Evolutionary conservation across 768 basidiomycete genomes (phyloP), one percentile per base, ranked within the genome.

Genomic region (Tulasnella sp.): DNA sequence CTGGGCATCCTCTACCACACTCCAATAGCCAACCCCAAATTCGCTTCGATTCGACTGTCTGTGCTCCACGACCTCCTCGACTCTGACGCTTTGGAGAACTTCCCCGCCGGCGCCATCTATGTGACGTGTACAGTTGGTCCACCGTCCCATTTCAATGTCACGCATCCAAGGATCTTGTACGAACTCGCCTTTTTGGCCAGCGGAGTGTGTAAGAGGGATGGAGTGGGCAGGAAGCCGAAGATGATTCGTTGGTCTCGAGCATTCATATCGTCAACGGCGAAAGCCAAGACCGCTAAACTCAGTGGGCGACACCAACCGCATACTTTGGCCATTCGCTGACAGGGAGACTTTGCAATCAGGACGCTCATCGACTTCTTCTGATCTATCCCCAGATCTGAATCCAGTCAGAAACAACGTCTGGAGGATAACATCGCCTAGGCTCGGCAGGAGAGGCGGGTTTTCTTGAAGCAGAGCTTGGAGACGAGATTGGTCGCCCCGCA

Each of bases 211-310:
- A 92, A 92, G 79, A 87, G 91, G 17, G 92, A 94, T 79, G 87
- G 90, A 0, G 88, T 91, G 0, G 93, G 92, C 52, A 85, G 91
- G 34, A 90, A 88, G 73, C 92, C 93, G 3, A 91, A 90, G 83
- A 86, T 90, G 77, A 89, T 97, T 75, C 92, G 90, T 0, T 86
- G 91, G 36, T 94, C 93, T 0, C 86, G 95, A 70, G 86, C 89
- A 0, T 95, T 96, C 85, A 93, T 97, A 88, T 91, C 93, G 0
- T 91, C 92, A n/a, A 93, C 94, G 0, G 96, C 96, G 19, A 98
- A 98, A 83, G 96, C 96, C 1, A 97, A 98, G 84, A 97, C 97
- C 0, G 96, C 96, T 2, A 97, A 97, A 84, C 89, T 98, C 78
- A 97, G 95, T 95, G 78, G 79, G 91, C 6, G 76, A 3, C 15